Percentiles rank a stretch among this genome's conserved stretches.
Evolutionary conservation across 2,329 filamentous ascomycete genomes (phyloP).

Genomic region (Diaporthe ampelina): DNA sequence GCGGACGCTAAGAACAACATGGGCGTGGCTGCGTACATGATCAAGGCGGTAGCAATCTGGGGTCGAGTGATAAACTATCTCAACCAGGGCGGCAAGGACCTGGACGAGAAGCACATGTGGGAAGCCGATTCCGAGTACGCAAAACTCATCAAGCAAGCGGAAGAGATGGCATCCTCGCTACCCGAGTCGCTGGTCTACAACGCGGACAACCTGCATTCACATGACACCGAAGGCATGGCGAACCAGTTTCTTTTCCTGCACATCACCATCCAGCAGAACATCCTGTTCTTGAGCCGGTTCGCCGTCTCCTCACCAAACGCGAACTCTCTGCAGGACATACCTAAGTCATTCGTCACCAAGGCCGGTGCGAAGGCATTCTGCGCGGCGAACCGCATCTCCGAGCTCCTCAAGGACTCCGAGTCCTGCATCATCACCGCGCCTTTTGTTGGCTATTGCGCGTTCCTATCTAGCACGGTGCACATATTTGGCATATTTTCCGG

Average conservation of each 20-base stretch:
- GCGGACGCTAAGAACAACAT: conserved; percentile 84
- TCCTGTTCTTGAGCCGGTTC: conserved; percentile 91
- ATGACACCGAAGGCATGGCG: conserved; percentile 86
- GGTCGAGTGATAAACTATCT: conserved; percentile 90
- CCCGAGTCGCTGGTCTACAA: conserved; percentile 82
- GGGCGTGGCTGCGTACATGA: conserved; percentile 93
- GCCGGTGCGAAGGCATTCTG: conserved; percentile 82
- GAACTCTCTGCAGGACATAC: conserved; percentile 77
- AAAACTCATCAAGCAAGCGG: conserved; percentile 77
- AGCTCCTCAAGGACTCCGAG: conserved; percentile 84
- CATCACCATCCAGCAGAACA: conserved; percentile 89
- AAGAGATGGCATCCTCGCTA: conserved; percentile 77
- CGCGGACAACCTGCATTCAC: conserved; percentile 84
- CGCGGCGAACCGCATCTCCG: conserved; percentile 89
- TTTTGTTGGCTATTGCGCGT: conserved; percentile 95
- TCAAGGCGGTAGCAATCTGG: conserved; percentile 89
- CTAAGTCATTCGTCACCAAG: conserved; percentile 82
- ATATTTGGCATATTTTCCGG: conserved; percentile 93
- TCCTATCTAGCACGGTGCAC: conserved; percentile 94
- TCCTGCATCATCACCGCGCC: conserved; percentile 87
- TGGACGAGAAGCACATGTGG: conserved; percentile 85
- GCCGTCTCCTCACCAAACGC: conserved; percentile 80
- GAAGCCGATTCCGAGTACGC: conserved; percentile 82
- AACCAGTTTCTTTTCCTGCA: conserved; percentile 96
- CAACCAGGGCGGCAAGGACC: conserved; percentile 88